Evolutionary conservation across 2,329 filamentous ascomycete species (phyloP).

Genomic region (Nemania serpens): DNA sequence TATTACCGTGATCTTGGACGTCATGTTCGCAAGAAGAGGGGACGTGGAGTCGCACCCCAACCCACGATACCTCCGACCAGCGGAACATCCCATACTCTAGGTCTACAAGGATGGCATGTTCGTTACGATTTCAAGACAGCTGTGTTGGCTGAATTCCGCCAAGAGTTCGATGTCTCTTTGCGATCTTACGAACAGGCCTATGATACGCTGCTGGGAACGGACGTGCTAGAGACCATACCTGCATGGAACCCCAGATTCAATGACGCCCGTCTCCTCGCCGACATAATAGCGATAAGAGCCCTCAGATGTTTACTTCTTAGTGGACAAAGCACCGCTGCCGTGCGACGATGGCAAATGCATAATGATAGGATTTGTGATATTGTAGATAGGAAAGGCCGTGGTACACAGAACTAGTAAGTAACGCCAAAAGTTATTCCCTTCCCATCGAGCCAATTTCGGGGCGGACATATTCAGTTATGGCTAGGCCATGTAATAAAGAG

Average conservation of each 20-base stretch:
- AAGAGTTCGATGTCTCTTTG: constrained; percentile 87
- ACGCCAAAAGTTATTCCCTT: not conserved
- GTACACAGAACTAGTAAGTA: constrained; percentile 73
- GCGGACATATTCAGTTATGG: not conserved
- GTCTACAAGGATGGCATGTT: constrained; percentile 85
- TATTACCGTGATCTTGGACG: constrained; percentile 96
- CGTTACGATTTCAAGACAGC: constrained; percentile 94
- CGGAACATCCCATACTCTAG: constrained; percentile 84
- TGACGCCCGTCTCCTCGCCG: constrained; percentile 85
- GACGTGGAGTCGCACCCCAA: constrained; percentile 75
- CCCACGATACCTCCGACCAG: constrained; percentile 82
- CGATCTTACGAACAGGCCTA: constrained; percentile 88
- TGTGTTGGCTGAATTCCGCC: constrained; percentile 87
- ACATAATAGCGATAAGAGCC: constrained; percentile 78
- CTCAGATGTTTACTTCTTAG: constrained; percentile 83
- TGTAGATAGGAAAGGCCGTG: constrained; percentile 80
- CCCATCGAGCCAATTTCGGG: not conserved
- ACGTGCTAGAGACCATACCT: constrained; percentile 85
- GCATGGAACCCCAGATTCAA: constrained; percentile 92
- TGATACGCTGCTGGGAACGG: constrained; percentile 77
- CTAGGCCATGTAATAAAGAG: not conserved
- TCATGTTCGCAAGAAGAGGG: constrained; percentile 85
- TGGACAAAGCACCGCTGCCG: constrained; percentile 77
- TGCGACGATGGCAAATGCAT: constrained; percentile 80
- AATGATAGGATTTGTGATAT: constrained; percentile 74